Base-by-base conservation (phyloP, 2,329 filamentous ascomycete genomes). In the Zymoseptoria brevis region DNA sequence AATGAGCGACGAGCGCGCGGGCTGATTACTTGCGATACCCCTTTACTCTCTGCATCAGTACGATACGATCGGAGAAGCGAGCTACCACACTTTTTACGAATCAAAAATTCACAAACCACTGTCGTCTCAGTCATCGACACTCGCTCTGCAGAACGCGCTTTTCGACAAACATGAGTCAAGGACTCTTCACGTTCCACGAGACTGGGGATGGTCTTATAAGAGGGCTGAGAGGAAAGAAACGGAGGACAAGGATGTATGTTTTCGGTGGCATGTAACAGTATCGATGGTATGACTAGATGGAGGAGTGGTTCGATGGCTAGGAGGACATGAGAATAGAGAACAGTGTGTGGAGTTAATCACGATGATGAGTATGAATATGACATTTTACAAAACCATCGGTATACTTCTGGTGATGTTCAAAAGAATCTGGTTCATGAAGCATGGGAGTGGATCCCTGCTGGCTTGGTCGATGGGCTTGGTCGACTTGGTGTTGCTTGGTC, bases 1-100 rank as follows among this genome's bases (percentile, higher is more conserved):
- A 50, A 22, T 48, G 30, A 48, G 41, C 29, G 52, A 29, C 22
- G 52, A 29, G 56, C 53, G 48, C 52, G 54, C 41, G 13, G 41
- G 35, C 51, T 58, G 54, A 57, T 56, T 62, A 64, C 63, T 64
- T 58, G 61, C 62, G 63, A 65, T 65, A 65, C 63, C 63, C 63
- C 63, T 56, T 65, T 62, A 61, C 58, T 51, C 35, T 45, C 35
- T 45, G 35, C 35, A 45, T 45, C 11, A 45, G 35, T 45, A 45
- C 35, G 35, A 45, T n/a, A 58, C 61, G 62, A 58, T 63, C 60
- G 51, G 56, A 45, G 35, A 16, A 7, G 35, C 35, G 51, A 54
- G 54, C 58, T 57, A 60, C 58, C 45, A 55, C 54, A 49, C 55
- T 45, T 35, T 41, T 21, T 21, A 41, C 41, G 45, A 51, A 51